Evolutionary conservation across 2,329 filamentous ascomycete genomes (phyloP).

Genomic region (Niveomyces coronatus): DNA sequence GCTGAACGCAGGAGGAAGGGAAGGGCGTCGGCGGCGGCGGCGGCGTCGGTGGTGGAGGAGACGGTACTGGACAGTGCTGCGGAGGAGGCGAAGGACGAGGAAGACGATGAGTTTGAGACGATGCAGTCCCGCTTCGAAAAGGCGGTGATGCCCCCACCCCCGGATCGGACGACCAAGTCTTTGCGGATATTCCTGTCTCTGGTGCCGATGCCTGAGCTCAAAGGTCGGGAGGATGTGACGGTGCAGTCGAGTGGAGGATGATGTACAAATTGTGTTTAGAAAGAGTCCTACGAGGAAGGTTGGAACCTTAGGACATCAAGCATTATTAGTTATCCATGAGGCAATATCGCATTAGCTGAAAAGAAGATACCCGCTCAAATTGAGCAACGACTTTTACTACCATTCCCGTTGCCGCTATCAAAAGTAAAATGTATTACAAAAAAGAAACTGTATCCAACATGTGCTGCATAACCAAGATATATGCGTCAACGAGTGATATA

Average conservation of each 20-base stretch:
- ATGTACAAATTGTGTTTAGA: too few species aligned
- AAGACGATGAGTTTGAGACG: conserved; percentile 37
- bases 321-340: too few species aligned
- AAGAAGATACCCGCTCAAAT: conserved; percentile 8
- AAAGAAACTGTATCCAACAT: background rate
- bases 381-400: background rate
- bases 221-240: conserved; percentile 34
- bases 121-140: conserved; percentile 47
- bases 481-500: too few species aligned
- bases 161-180: conserved; percentile 37
- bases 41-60: conserved; percentile 32
- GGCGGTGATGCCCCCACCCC: conserved; percentile 37
- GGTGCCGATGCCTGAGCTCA: conserved; percentile 44
- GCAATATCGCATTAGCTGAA: too few species aligned
- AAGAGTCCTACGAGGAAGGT: too few species aligned
- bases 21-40: conserved; percentile 30
- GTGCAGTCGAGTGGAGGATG: conserved; percentile 33
- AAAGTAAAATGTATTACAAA: background rate
- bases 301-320: too few species aligned
- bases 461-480: background rate
- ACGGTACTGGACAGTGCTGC: conserved; percentile 26
- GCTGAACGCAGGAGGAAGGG: conserved; percentile 22
- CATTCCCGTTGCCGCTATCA: background rate
- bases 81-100: conserved; percentile 14
- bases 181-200: conserved; percentile 52